Percentiles rank a stretch among this genome's conserved stretches.
phyloP scores from a whole-genome alignment of 495 filamentous ascomycete species.

The Podospora anserina region DNA sequence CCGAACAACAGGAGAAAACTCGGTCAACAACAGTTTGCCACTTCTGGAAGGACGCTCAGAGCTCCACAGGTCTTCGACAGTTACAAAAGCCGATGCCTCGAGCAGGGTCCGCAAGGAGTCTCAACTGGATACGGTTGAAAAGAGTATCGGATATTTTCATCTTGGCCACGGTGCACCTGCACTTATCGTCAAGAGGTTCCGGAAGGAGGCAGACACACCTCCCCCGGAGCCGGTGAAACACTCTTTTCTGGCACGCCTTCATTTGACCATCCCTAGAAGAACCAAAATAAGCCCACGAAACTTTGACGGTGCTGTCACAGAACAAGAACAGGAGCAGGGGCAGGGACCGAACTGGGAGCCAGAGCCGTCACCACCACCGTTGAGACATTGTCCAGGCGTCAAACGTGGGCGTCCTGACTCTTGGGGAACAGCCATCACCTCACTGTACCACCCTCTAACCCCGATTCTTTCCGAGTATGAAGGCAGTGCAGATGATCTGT shows the following conservation, averaged over 20 bases:
- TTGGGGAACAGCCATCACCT: slow-evolving; percentile 4
- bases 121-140: slow-evolving; percentile 30
- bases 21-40: background rate
- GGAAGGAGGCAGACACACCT: slow-evolving; percentile 29
- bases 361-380: background rate
- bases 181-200: slow-evolving; percentile 33
- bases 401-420: slow-evolving; percentile 14
- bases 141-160: slow-evolving; percentile 33
- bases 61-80: background rate
- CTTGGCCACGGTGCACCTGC: slow-evolving; percentile 28
- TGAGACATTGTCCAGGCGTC: background rate
- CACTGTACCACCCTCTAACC: slow-evolving; percentile 4
- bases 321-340: background rate
- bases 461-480: slow-evolving; percentile 17
- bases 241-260: slow-evolving; percentile 36
- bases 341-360: background rate
- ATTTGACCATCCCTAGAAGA: slow-evolving; percentile 32
- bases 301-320: slow-evolving; percentile 19
- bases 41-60: background rate
- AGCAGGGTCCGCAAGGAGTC: slow-evolving; percentile 27
- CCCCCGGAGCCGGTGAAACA: slow-evolving; percentile 16
- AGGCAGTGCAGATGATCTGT: slow-evolving; percentile 23
- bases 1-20: slow-evolving; percentile 8
- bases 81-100: slow-evolving; percentile 20
- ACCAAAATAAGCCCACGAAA: slow-evolving; percentile 24